These are phyloP conservation scores for Cutaneotrichosporon daszewskae DNA, from an alignment of 1,284 basidiomycete species.

Conservation along the genomic window DNA sequence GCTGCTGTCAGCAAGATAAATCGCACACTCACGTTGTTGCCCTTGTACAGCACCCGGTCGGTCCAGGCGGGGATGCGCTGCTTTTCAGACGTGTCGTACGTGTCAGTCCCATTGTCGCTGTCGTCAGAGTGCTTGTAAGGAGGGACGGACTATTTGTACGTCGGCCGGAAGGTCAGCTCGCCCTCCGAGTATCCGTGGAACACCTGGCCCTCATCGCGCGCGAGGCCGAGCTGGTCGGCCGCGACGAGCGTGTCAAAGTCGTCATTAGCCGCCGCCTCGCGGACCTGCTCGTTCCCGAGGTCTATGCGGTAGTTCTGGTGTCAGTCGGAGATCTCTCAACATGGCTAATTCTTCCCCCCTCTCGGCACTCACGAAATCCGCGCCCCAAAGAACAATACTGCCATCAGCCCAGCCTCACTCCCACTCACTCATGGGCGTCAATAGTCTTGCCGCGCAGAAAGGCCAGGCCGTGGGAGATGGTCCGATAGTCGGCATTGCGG, in stretches of 20 bases:
- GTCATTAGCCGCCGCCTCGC: slow-evolving; percentile 58
- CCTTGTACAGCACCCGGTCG: slow-evolving; percentile 86
- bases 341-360: too few relatives aligned
- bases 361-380: slow-evolving; percentile 63
- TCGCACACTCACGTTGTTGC: slow-evolving; percentile 46
- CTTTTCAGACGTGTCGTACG: slow-evolving; percentile 95
- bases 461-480: slow-evolving; percentile 73
- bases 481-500: slow-evolving; percentile 85
- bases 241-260: slow-evolving; percentile 68
- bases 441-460: slow-evolving; percentile 88
- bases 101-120: slow-evolving; percentile 57
- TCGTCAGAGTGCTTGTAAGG: neutral
- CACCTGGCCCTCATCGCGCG: slow-evolving; percentile 62
- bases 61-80: slow-evolving; percentile 96
- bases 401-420: neutral
- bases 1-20: too few relatives aligned
- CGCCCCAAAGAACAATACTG: slow-evolving; percentile 73
- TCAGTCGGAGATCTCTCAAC: too few relatives aligned
- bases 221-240: slow-evolving; percentile 74
- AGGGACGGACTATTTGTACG: slow-evolving; percentile 47
- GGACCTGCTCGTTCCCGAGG: slow-evolving; percentile 72
- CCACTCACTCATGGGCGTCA: slow-evolving; percentile 73
- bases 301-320: slow-evolving; percentile 91
- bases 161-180: slow-evolving; percentile 64
- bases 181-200: slow-evolving; percentile 87